phyloP scores from a whole-genome alignment of 768 basidiomycete genomes.

The Tylopilus sp. region DNA sequence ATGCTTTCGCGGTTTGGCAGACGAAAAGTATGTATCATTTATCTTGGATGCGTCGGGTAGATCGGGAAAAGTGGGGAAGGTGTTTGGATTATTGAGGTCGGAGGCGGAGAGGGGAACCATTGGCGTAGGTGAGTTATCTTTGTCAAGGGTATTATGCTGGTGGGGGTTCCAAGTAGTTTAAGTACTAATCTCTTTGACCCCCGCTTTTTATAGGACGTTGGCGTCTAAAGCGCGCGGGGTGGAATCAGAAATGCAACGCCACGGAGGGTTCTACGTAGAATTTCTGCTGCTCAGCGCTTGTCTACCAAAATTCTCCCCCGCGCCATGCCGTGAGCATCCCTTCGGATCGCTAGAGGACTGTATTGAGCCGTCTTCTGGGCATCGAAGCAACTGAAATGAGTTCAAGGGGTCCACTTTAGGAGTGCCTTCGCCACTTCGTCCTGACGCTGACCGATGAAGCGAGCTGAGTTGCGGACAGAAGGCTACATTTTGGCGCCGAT shows the following conservation, averaged over 20 bases:
- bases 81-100: conserved; percentile 22
- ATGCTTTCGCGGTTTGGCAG: conserved; percentile 26
- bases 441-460: neutral
- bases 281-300: neutral
- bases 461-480: neutral
- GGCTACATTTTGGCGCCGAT: conserved; percentile 7
- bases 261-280: neutral
- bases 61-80: conserved; percentile 24
- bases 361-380: neutral
- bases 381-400: neutral
- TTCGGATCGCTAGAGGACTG: neutral
- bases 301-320: neutral
- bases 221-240: no score
- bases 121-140: conserved; percentile 7
- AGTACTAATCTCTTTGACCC: neutral
- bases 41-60: conserved; percentile 24
- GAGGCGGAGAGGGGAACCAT: conserved; percentile 22
- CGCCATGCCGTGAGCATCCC: conserved; percentile 12
- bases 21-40: conserved; percentile 18
- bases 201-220: no score
- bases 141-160: neutral
- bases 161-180: neutral
- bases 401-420: neutral
- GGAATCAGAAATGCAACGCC: no score
- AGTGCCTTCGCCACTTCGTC: neutral